phyloP scores from a whole-genome alignment of 345 rosid genomes.

The Anacardium occidentale region DNA sequence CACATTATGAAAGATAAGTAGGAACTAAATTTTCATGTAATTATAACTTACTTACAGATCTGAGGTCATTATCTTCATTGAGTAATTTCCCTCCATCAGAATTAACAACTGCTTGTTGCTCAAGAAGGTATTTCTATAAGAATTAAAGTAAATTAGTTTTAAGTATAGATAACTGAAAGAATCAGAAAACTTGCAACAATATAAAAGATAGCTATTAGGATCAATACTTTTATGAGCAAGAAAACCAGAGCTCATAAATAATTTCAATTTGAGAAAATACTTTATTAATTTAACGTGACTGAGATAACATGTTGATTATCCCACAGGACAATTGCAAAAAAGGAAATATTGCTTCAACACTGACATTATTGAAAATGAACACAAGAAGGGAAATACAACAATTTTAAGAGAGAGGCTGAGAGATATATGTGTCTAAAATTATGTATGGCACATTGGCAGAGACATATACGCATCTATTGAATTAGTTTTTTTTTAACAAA shows the following conservation, averaged over 20 bases:
- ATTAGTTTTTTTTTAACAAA: no score
- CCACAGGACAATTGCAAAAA: background rate
- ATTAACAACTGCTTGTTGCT: conserved; percentile 82
- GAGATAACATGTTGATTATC: background rate
- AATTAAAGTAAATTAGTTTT: conserved; percentile 17
- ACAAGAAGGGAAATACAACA: no score
- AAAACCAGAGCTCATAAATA: background rate
- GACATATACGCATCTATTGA: no score
- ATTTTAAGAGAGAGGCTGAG: no score
- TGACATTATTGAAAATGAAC: no score
- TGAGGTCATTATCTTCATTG: conserved; percentile 88
- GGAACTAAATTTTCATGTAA: background rate
- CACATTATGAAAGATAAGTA: background rate
- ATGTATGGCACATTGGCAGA: no score
- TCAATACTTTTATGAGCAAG: background rate
- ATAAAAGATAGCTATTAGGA: background rate
- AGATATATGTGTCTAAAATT: no score
- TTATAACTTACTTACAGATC: conserved; percentile 68
- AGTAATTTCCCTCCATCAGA: conserved; percentile 81
- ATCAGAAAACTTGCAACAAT: background rate
- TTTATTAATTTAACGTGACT: background rate
- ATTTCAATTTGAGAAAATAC: background rate
- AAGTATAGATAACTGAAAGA: background rate
- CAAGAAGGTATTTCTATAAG: conserved; percentile 81
- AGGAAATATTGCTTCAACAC: no score